phyloP scores from a whole-genome alignment of 352 stramenopile species.

The Globisporangium cystogenes region DNA sequence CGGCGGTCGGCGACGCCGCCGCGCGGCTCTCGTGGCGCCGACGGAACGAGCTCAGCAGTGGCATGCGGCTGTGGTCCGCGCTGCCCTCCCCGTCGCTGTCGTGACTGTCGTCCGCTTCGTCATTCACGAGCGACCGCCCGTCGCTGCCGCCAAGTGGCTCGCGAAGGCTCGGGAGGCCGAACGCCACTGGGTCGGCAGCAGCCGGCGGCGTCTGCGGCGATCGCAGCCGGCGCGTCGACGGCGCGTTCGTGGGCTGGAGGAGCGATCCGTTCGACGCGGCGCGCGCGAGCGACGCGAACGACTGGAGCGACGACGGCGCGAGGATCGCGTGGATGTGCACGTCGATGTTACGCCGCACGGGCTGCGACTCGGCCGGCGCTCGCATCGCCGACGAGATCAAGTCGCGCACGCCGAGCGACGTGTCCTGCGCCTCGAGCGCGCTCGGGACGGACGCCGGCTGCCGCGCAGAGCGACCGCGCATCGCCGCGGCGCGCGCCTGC shows the following conservation, averaged over 20 bases:
- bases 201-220: slow-evolving; percentile 22
- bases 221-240: slow-evolving; percentile 6
- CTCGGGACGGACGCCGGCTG: slow-evolving; percentile 7
- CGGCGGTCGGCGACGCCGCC: slow-evolving; percentile 14
- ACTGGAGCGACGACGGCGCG: slow-evolving; percentile 61
- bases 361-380: slow-evolving; percentile 17
- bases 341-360: slow-evolving; percentile 66
- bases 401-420: slow-evolving; percentile 49
- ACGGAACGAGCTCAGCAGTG: slow-evolving; percentile 41
- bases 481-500: slow-evolving; percentile 11
- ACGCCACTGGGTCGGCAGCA: slow-evolving; percentile 20
- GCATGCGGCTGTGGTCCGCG: slow-evolving; percentile 49
- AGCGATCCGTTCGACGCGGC: slow-evolving; percentile 10
- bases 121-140: slow-evolving; percentile 21
- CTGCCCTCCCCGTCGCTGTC: slow-evolving; percentile 23
- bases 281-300: slow-evolving; percentile 42
- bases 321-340: slow-evolving; percentile 88
- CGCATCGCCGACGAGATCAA: slow-evolving; percentile 43
- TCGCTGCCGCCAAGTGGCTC: slow-evolving; percentile 17
- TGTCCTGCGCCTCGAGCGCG: slow-evolving; percentile 30
- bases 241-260: neutral
- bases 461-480: slow-evolving; percentile 2
- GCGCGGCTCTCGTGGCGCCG: slow-evolving; percentile 19
- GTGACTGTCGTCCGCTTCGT: slow-evolving; percentile 21
- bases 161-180: slow-evolving; percentile 27